phyloP scores from a whole-genome alignment of 768 basidiomycete species.

The Suillus decipiens region DNA sequence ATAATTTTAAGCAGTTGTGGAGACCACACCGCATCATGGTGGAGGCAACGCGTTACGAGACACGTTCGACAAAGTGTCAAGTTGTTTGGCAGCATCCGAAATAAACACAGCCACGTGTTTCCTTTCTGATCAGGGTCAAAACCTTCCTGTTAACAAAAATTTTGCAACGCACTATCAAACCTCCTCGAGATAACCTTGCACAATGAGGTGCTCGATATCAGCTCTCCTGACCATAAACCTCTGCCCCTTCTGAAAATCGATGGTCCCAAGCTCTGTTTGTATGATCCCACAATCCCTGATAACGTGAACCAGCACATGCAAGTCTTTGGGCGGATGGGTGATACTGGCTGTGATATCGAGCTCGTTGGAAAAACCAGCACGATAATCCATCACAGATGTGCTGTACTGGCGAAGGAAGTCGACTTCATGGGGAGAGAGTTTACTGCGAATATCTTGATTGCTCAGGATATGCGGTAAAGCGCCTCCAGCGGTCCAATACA shows the following conservation, averaged over 20 bases:
- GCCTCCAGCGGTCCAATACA: slow-evolving; percentile 90
- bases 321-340: slow-evolving; percentile 81
- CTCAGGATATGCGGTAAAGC: slow-evolving; percentile 82
- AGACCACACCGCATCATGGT: slow-evolving; percentile 17
- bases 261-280: slow-evolving; percentile 86
- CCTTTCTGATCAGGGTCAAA: neutral
- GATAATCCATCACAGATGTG: slow-evolving; percentile 78
- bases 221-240: slow-evolving; percentile 85
- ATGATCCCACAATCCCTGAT: slow-evolving; percentile 89
- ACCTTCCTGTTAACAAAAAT: slow-evolving; percentile 3
- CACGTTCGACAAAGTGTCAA: slow-evolving; percentile 3
- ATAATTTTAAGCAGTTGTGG: neutral
- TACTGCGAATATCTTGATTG: slow-evolving; percentile 65
- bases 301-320: slow-evolving; percentile 86
- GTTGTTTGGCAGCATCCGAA: slow-evolving; percentile 29
- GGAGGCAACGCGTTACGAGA: neutral
- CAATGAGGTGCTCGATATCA: slow-evolving; percentile 92
- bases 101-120: slow-evolving; percentile 22
- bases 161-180: slow-evolving; percentile 42
- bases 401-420: slow-evolving; percentile 86
- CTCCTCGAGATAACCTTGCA: slow-evolving; percentile 91
- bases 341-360: slow-evolving; percentile 87
- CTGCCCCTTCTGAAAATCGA: slow-evolving; percentile 89
- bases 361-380: slow-evolving; percentile 82
- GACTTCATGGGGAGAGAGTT: slow-evolving; percentile 77